Evolutionary conservation across 306 rosid genomes (phyloP).

Genomic region (Acacia confusa): DNA sequence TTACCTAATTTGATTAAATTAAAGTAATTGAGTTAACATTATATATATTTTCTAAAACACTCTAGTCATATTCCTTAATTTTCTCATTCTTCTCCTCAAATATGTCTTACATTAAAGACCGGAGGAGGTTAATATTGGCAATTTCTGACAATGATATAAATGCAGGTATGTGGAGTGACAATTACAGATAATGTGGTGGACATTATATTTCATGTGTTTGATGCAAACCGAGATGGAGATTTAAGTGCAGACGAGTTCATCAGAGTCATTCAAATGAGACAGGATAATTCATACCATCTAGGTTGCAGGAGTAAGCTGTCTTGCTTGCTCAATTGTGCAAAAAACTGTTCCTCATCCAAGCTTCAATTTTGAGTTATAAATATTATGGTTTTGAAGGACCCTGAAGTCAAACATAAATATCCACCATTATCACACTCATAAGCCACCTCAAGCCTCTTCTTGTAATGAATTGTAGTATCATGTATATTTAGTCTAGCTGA

Average conservation of each 20-base stretch:
- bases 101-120: too few relatives aligned
- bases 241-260: constrained; percentile 66
- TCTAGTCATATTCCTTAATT: too few relatives aligned
- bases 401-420: not conserved
- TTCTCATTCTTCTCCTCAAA: too few relatives aligned
- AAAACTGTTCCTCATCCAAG: constrained; percentile 44
- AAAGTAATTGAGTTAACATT: too few relatives aligned
- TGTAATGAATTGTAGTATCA: constrained; percentile 6
- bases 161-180: constrained; percentile 67
- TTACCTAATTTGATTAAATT: too few relatives aligned
- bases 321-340: constrained; percentile 58
- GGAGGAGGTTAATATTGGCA: not conserved
- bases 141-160: not conserved
- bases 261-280: constrained; percentile 59
- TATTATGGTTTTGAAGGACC: not conserved
- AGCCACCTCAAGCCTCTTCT: constrained; percentile 12
- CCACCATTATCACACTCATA: constrained; percentile 3
- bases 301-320: constrained; percentile 50
- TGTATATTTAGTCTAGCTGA: not conserved
- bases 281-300: constrained; percentile 17
- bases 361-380: constrained; percentile 28
- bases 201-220: constrained; percentile 76
- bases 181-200: constrained; percentile 57
- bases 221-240: constrained; percentile 62
- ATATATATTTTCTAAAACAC: too few relatives aligned